A percentile compares a stretch with the other conserved stretches of the same genome.
These are phyloP conservation scores for Botrytis porri DNA, from an alignment of 2,329 filamentous ascomycete species.

Conservation along the genomic window DNA sequence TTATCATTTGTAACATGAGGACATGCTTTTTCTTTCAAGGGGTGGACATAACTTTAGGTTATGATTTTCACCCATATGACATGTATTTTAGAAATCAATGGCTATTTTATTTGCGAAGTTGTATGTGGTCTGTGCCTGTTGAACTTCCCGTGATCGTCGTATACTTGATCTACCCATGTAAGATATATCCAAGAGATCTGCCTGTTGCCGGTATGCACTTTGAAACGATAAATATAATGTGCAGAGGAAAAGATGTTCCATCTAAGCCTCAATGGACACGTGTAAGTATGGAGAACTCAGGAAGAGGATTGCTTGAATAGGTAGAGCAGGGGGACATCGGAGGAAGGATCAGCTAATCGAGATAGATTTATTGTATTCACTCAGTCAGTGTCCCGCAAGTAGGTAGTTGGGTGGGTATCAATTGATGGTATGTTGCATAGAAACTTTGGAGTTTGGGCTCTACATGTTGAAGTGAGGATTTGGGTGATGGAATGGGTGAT, in stretches of 20 bases:
- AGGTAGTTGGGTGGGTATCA: no score
- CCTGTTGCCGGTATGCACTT: not conserved
- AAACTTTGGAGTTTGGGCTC: no score
- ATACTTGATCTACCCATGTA: not conserved
- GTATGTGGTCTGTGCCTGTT: not conserved
- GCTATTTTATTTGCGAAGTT: conserved; percentile 4
- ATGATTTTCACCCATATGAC: conserved; percentile 9
- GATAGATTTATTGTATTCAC: not conserved
- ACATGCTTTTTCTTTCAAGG: conserved; percentile 6
- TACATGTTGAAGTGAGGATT: no score
- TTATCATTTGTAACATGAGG: conserved; percentile 9
- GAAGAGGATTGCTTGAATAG: not conserved
- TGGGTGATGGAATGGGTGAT: no score
- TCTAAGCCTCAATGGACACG: not conserved
- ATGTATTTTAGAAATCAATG: conserved; percentile 21
- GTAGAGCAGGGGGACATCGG: not conserved
- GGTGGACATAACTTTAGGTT: not conserved
- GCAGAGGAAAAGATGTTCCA: not conserved
- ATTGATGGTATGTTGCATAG: no score
- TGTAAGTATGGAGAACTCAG: not conserved
- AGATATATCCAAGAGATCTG: not conserved
- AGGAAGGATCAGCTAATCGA: not conserved
- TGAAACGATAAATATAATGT: not conserved
- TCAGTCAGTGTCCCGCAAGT: not conserved
- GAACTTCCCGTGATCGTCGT: not conserved